These are phyloP conservation scores for Ascochyta fabae DNA, from an alignment of 2,329 filamentous ascomycete species.

Conservation along the genomic window DNA sequence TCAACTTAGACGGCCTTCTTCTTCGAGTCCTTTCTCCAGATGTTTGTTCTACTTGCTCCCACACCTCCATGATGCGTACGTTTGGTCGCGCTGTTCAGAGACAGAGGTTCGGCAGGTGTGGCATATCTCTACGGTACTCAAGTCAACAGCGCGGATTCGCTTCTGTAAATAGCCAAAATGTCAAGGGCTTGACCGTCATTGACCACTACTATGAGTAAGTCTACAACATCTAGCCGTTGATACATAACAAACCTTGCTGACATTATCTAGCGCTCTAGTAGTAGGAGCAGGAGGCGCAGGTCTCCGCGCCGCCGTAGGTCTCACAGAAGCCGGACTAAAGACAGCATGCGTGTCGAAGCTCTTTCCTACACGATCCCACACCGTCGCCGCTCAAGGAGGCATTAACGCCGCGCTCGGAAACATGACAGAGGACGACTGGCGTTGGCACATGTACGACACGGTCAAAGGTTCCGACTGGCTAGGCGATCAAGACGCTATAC, in stretches of 20 bases:
- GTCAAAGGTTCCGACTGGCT: conserved; percentile 66
- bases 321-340: conserved; percentile 69
- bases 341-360: conserved; percentile 70
- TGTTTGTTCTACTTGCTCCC: background rate
- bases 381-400: conserved; percentile 70
- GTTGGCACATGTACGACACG: conserved; percentile 67
- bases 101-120: conserved; percentile 21
- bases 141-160: conserved; percentile 22
- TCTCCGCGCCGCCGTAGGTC: conserved; percentile 67
- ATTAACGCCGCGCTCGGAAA: conserved; percentile 66
- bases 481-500: conserved; percentile 65
- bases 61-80: conserved; percentile 29
- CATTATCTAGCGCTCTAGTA: conserved; percentile 48
- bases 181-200: conserved; percentile 35
- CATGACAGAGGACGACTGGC: conserved; percentile 63
- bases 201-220: conserved; percentile 47
- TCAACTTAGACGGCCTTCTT: conserved; percentile 5
- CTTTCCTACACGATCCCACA: conserved; percentile 69
- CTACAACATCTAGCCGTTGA: no score
- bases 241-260: conserved; percentile 1
- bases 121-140: background rate
- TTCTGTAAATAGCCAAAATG: conserved; percentile 24
- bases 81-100: conserved; percentile 34
- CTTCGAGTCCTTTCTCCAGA: background rate
- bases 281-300: conserved; percentile 66